Evolutionary conservation across 805 yeast species (phyloP), one percentile per base, ranked within the genome.

Genomic region (Kuraishia piskuri): DNA sequence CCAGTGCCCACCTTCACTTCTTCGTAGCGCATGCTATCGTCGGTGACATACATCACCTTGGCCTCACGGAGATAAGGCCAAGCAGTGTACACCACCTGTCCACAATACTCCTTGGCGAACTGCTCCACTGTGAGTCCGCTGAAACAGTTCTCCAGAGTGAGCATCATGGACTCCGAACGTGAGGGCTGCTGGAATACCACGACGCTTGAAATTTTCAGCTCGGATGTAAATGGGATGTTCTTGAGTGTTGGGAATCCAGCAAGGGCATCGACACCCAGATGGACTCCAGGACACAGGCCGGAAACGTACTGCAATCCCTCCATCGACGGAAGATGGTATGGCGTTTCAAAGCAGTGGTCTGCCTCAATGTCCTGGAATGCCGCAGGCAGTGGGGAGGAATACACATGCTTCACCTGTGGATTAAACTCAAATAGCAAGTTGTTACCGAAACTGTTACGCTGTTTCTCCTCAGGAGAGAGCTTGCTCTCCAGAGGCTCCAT

Each of bases 61-160:
- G 90, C 86, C 69, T 92, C 97, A 59, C 83, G 78, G 58, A 94
- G 72, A 63, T 82, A 88, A n/a, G 99, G 99, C 92, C 96, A 94
- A 59, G 84, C 81, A 12, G 88, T 80, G 64, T 83, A 91, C 2
- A 88, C 86, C 50, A 82, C 68, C 54, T 82, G 76, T 49, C 82
- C 84, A 53, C 86, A 60, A 53, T 77, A 80, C 61, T 82, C 77
- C 54, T 80, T 77, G 22, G 90, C 84, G 61, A 89, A 76, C 56
- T 86, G 88, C 50, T 80, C 84, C 25, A 80, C 68, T 4, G 86
- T 70, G 40, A 80, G 62, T 45, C 84, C 84, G 26, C 69, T 69
- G 70, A 82, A 79, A 8, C 74, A 66, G 62, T 85, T 79, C 49
- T 77, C 74, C 24, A 91, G 62, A 2, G 78, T 72, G 57, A 94